Evolutionary conservation across 345 rosid genomes (phyloP), one percentile per base, ranked within the genome.

Genomic region (Capsella bursapastoris): DNA sequence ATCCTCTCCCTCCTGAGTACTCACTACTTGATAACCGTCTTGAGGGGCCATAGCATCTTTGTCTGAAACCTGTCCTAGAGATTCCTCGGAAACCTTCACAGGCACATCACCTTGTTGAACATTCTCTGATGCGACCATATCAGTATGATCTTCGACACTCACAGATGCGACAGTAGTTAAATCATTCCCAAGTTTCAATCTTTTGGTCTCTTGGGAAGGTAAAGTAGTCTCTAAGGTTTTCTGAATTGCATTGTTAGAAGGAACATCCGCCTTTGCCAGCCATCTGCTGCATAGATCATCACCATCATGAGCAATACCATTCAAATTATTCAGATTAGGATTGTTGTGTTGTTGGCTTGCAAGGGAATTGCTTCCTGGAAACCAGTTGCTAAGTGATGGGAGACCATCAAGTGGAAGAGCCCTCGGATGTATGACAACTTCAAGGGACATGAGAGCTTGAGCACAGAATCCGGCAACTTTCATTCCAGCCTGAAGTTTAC

Each of bases 351-450:
- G 78, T 71, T 73, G 82, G 56, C 69, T 71, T 63, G 70, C 71
- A 7, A 78, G 72, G 44, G 64, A 76, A 31, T 43, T 35, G 66
- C 45, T 81, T 68, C 72, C 81, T 0, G 58, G 61, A 48, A 67
- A 71, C 60, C 56, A 60, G 38, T 25, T 22, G 68, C 78, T 57
- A 71, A 68, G 68, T 8, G 90, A 41, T 4, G 81, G 78, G 32
- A 77, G 80, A 78, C 82, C 83, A 15, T 75, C 81, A 50, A 86
- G 64, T 9, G 94, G 90, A 69, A 86, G 88, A 37, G 81, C 87
- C 79, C 97, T 83, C 1, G 97, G 98, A 81, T 92, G 97, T 57
- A 92, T 84, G 71, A 92, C 85, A 59, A 86, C 90, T 83, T 89
- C 99, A 82, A 92, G 80, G 47, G 89, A 80, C 68, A 86, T 77